Evolutionary conservation across 1,139 yeast genomes (phyloP), one percentile per base, ranked within the genome.

Genomic region (Diutina mesorugosa): DNA sequence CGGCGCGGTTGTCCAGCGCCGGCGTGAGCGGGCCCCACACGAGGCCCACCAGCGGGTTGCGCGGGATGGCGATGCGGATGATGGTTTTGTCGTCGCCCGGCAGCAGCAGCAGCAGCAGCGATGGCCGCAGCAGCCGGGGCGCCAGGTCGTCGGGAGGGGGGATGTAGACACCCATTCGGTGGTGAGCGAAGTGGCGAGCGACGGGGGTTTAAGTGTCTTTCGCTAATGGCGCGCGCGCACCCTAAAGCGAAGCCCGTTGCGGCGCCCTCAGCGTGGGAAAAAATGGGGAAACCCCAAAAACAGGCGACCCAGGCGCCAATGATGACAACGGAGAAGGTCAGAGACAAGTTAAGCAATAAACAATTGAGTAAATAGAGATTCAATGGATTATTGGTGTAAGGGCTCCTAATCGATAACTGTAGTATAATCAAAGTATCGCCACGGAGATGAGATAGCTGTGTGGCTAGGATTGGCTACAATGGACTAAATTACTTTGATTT

Each of bases 1-100:
- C 53, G 6, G 14, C 45, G 2, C 53, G 53, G n/a, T 50, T 50
- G 18, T 50, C 53, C 53, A 50, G 53, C 9, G 45, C 45, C 14
- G 53, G 53, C 28, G 28, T 18, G n/a, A 50, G 32, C n/a, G 53
- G 53, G 9, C 53, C 53, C 53, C 53, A 50, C 53, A 50, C 45
- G 16, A 50, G 35, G 7, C 53, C 53, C 21, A 50, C 53, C 53
- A 50, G 53, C 26, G 53, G 53, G 45, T 50, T 50, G 28, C 29
- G 53, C 41, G 53, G 53, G 14, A 50, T 50, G 53, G 45, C 53
- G 28, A 50, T 30, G 18, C 35, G 29, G 30, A 47, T 47, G 38
- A 14, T 29, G 45, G 26, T 14, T 28, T 32, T 30, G 28, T 10
- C 41, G 35, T 12, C 21, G n/a, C 2, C n/a, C 32, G 6, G 51